phyloP scores from a whole-genome alignment of 2,329 filamentous ascomycete species.

The Alternaria postmessia region DNA sequence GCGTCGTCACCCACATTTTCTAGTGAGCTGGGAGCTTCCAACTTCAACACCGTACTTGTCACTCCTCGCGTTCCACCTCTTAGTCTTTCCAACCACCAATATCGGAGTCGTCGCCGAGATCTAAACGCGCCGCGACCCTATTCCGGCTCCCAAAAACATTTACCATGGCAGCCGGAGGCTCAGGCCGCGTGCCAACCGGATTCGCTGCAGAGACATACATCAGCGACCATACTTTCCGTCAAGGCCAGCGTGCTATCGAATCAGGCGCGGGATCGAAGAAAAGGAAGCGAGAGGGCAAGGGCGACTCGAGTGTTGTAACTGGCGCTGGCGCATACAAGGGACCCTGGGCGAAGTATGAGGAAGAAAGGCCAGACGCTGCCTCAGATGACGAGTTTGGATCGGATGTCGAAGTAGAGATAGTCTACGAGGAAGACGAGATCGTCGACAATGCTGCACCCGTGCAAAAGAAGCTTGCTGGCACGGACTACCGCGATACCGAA shows the following conservation, averaged over 20 bases:
- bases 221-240: conserved; percentile 88
- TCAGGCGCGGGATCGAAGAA: conserved; percentile 71
- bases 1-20: conserved; percentile 30
- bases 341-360: conserved; percentile 88
- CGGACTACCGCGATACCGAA: conserved; percentile 58
- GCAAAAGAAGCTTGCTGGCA: conserved; percentile 64
- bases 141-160: not conserved
- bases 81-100: not conserved
- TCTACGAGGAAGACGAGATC: conserved; percentile 77
- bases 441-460: conserved; percentile 67
- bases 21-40: conserved; percentile 7
- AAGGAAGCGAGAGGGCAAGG: conserved; percentile 83
- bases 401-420: conserved; percentile 76
- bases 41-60: not conserved
- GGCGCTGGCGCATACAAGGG: conserved; percentile 90
- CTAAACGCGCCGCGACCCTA: not conserved
- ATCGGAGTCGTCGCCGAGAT: no score
- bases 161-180: conserved; percentile 34
- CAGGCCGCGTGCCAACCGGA: conserved; percentile 70
- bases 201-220: conserved; percentile 87
- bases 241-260: conserved; percentile 82
- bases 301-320: conserved; percentile 82
- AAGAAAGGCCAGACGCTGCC: conserved; percentile 72
- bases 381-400: conserved; percentile 69
- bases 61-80: not conserved